These are phyloP conservation scores for Phalaenopsis aphrodite DNA, from an alignment of 106 monocot genomes.

Conservation along the genomic window DNA sequence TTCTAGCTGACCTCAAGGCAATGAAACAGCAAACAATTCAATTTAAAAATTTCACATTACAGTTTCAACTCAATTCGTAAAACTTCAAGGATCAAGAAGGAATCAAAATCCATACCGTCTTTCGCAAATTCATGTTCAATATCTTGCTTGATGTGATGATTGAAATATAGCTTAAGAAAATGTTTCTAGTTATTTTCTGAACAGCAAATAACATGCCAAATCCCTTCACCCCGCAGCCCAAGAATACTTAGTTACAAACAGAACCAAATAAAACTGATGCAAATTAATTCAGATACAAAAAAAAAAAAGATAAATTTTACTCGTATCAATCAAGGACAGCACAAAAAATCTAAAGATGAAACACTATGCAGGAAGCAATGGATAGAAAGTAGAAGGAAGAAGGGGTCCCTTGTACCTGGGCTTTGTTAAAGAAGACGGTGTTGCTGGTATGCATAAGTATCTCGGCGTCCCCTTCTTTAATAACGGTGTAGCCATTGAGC, in stretches of 20 bases:
- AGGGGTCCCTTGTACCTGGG: conserved; percentile 40
- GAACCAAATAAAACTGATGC: neutral
- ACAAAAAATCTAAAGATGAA: neutral
- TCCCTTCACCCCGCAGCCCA: neutral
- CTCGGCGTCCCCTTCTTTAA: conserved; percentile 87
- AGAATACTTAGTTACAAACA: neutral
- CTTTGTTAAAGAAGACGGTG: conserved; percentile 78
- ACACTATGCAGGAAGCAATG: neutral
- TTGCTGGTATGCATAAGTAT: conserved; percentile 73
- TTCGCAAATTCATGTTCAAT: neutral
- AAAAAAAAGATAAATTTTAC: neutral
- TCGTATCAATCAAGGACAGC: neutral
- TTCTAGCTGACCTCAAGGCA: neutral
- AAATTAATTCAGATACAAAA: neutral
- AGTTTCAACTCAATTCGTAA: neutral
- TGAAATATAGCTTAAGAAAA: neutral
- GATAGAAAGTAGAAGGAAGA: neutral
- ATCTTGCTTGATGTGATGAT: neutral
- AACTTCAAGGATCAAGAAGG: neutral
- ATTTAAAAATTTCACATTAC: neutral
- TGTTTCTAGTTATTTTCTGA: neutral
- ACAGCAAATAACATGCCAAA: neutral
- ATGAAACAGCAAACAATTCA: neutral
- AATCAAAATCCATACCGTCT: neutral
- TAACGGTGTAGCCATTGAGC: conserved; percentile 45